A percentile compares a stretch with the other conserved stretches of the same genome.
phyloP scores from a whole-genome alignment of 83 land plant species.

The Picea mariana region DNA sequence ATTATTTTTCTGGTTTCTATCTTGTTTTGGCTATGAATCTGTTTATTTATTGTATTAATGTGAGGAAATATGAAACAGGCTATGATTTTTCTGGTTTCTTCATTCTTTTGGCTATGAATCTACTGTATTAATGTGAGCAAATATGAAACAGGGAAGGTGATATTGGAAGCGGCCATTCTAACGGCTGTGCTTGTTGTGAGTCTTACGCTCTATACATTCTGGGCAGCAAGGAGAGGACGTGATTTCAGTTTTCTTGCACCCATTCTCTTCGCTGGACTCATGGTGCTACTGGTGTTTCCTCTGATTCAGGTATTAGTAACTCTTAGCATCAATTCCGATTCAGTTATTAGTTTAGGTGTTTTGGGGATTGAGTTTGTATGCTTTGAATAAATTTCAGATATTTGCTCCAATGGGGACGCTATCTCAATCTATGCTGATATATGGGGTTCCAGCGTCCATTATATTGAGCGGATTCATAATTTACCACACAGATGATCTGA shows the following conservation, averaged over 20 bases:
- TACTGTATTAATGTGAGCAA: too few relatives aligned
- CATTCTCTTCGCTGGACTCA: constrained; percentile 63
- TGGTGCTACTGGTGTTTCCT: constrained; percentile 61
- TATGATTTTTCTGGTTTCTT: too few relatives aligned
- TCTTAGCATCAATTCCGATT: too few relatives aligned
- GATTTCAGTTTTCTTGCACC: constrained; percentile 90
- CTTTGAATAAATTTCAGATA: too few relatives aligned
- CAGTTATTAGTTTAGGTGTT: too few relatives aligned
- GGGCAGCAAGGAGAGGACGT: constrained; percentile 79
- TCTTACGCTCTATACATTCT: constrained; percentile 86
- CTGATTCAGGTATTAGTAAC: too few relatives aligned
- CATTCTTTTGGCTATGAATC: too few relatives aligned
- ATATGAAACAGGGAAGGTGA: constrained; percentile 60
- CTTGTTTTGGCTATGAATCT: too few relatives aligned
- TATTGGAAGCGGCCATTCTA: constrained; percentile 68
- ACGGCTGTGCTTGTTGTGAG: constrained; percentile 72
- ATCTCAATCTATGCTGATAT: constrained; percentile 22
- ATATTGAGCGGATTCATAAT: constrained; percentile 60
- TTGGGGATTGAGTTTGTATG: too few relatives aligned
- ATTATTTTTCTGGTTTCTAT: too few relatives aligned
- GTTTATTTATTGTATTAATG: too few relatives aligned
- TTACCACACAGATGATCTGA: constrained; percentile 71
- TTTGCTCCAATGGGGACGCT: constrained; percentile 47
- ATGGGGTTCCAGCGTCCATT: constrained; percentile 39
- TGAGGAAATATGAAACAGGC: too few relatives aligned